Base-by-base conservation (phyloP, 1,139 yeast species). In the Hansenula sp. region DNA sequence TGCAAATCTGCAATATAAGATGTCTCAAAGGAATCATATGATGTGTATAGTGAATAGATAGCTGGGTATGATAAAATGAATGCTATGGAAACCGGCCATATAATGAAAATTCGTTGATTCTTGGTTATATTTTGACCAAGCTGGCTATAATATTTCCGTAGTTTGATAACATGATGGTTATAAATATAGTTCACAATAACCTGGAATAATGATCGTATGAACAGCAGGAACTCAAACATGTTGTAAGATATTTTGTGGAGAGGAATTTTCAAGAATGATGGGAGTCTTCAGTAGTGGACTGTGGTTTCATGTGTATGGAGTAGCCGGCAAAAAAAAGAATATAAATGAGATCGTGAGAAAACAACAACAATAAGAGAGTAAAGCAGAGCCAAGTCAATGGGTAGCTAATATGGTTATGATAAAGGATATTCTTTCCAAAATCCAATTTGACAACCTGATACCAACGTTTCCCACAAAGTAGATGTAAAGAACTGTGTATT, bases 51-150 rank as follows among this genome's bases (percentile, higher is more conserved):
- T 5, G 68, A 54, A 49, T 67, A 70, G 3, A 75, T 50, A 1
- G 77, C 59, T 1, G 80, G 79, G 55, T 78, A 81, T 8, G 84
- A 71, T n/a, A 79, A 48, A 3, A 75, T 62, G 48, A 79, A 76
- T 3, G 73, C 65, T 4, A 78, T 41, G 5, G 79, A 60, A 3
- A 77, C 66, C 0, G 86, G 83, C 62, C 75, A 57, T 27, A 81
- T 60, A 16, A 81, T 79, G 46, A 67, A 70, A 6, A 58, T 52
- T 33, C 70, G 59, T 4, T 80, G 81, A 32, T 65, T 60, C 45
- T 52, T 58, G n/a, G 68, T 54, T 27, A 73, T 62, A 19, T 46
- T 42, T 16, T 49, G 47, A 12, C 71, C 60, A n/a, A 64, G 50
- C 25, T 42, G 42, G 4, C 57, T 51, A 42, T 64, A 62, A 37